phyloP scores from a whole-genome alignment of 805 yeast genomes.

The Suhomyces pyralidae region DNA sequence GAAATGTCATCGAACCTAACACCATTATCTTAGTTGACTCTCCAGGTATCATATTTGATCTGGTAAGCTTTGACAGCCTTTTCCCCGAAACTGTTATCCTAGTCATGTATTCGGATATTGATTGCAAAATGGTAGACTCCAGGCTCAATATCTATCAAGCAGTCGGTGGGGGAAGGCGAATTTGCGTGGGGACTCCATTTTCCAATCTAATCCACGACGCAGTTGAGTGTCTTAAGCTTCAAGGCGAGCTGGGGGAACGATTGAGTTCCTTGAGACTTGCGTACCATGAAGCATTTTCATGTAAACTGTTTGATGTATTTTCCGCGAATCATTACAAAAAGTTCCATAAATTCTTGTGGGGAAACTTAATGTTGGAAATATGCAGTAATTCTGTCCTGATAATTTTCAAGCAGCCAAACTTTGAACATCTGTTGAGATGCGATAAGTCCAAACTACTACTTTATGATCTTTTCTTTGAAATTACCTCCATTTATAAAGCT shows the following conservation, averaged over 20 bases:
- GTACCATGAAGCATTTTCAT: not conserved
- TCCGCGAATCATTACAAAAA: not conserved
- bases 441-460: not conserved
- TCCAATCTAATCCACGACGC: not conserved
- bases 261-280: not conserved
- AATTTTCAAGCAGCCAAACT: not conserved
- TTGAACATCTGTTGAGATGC: not conserved
- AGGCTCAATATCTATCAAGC: not conserved
- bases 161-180: not conserved
- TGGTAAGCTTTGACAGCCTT: not conserved
- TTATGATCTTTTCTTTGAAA: not conserved
- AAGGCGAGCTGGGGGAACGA: not conserved
- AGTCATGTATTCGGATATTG: constrained; percentile 12
- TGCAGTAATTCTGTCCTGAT: not conserved
- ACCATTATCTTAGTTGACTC: constrained; percentile 5
- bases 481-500: not conserved
- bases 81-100: not conserved
- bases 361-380: not conserved
- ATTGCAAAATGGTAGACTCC: not conserved
- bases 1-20: not conserved
- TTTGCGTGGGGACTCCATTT: not conserved
- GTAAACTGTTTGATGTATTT: not conserved
- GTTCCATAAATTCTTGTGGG: not conserved
- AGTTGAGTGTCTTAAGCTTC: not conserved
- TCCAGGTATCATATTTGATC: not conserved